Base-by-base conservation (phyloP, 768 basidiomycete genomes). In the Zangia roseola region DNA sequence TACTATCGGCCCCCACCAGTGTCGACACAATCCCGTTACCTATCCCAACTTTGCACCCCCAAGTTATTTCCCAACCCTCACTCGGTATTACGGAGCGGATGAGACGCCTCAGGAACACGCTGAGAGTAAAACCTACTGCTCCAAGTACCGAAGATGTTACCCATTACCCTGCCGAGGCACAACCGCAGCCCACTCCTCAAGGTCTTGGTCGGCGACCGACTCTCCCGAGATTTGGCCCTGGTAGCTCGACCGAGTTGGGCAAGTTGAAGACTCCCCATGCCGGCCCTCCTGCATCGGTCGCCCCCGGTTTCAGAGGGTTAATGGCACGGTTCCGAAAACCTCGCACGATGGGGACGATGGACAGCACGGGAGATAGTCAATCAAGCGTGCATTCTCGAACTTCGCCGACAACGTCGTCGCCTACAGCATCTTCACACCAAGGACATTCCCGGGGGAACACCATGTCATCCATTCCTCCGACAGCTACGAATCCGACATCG, bases 251-350 rank as follows among this genome's bases (percentile, higher is more conserved):
- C 4, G 86, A 88, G 41, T 57, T 71, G 16, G 70, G 68, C 20
- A 74, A 80, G 55, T 76, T 78, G 51, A 86, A 82, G 61, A 74
- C 79, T 4, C 68, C 80, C 17, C 65, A 79, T 25, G 67, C 80
- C 2, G 81, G 78, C 51, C 84, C 86, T n/a, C 82, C 86, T 56
- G 79, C 86, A 4, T 82, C 84, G 19, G 79, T 86, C 23, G 76
- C 83, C 17, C 89, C 89, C 28, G 84, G 88, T 19, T 60, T 91
- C 21, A 88, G 82, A 65, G 84, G 88, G 13, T 84, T 92, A 66
- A 90, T 92, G 80, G 80, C 88, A 24, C 81, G 86, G 25, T 88
- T 91, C 63, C 78, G 87, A 31, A 71, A 57, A 49, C 62, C 68
- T 31, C 69, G 69, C 38, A 54, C 63, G 20, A 23, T 52, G 35